Percentiles rank a stretch among this genome's conserved stretches.
Evolutionary conservation across 2,329 filamentous ascomycete species (phyloP).

Genomic region (Lasiodiplodia sp.): DNA sequence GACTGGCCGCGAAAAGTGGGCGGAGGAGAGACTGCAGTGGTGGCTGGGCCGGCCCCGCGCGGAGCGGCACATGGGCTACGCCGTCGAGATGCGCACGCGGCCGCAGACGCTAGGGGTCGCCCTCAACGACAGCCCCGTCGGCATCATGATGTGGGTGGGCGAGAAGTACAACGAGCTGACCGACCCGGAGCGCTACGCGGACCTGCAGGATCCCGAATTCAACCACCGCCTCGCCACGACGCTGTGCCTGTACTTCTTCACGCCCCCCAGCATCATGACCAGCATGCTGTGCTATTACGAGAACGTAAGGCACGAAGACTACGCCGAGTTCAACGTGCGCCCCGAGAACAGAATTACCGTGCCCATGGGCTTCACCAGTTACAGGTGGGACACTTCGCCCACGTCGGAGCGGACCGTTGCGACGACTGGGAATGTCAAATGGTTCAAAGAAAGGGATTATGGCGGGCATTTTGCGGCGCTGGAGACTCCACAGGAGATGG

Average conservation of each 20-base stretch:
- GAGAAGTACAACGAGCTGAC: slow-evolving; percentile 53
- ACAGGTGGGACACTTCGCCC: slow-evolving; percentile 48
- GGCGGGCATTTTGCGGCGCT: slow-evolving; percentile 38
- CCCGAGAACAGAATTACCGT: slow-evolving; percentile 47
- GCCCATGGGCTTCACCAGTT: slow-evolving; percentile 49
- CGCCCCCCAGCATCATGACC: slow-evolving; percentile 45
- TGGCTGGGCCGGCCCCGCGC: slow-evolving; percentile 40
- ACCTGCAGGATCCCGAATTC: slow-evolving; percentile 41
- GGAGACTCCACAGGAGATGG: slow-evolving; percentile 39
- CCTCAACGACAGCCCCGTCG: slow-evolving; percentile 53
- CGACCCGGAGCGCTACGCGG: slow-evolving; percentile 38
- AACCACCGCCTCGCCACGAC: slow-evolving; percentile 39
- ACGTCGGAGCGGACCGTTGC: slow-evolving; percentile 44
- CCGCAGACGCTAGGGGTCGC: slow-evolving; percentile 54
- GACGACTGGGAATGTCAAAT: slow-evolving; percentile 47
- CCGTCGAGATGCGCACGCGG: slow-evolving; percentile 51
- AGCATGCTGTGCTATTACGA: slow-evolving; percentile 49
- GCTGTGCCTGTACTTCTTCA: slow-evolving; percentile 47
- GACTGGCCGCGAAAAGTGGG: slow-evolving; percentile 44
- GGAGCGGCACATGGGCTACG: slow-evolving; percentile 52
- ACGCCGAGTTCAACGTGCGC: slow-evolving; percentile 45
- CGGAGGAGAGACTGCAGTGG: slow-evolving; percentile 44
- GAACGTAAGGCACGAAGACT: slow-evolving; percentile 49
- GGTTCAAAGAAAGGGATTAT: slow-evolving; percentile 39
- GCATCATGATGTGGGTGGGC: slow-evolving; percentile 53